These are phyloP conservation scores for Penicillium pancosmium DNA, from an alignment of 495 filamentous ascomycete species.

Conservation along the genomic window DNA sequence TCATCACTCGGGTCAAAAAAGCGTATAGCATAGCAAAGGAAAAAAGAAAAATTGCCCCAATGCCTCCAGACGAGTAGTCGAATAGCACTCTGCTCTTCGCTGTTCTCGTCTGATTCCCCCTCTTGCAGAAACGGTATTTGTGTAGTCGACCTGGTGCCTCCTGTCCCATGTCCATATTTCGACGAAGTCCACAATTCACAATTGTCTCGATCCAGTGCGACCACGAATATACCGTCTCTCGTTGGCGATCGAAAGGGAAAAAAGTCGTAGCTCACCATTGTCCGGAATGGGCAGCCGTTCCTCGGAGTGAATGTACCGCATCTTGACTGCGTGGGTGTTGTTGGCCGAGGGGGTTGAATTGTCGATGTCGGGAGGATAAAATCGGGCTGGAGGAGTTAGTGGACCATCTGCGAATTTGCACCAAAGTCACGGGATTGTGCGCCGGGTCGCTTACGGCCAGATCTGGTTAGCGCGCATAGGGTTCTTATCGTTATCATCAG, in stretches of 20 bases:
- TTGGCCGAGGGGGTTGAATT: slow-evolving; percentile 51
- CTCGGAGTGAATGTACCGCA: slow-evolving; percentile 97
- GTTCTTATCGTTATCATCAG: slow-evolving; percentile 36
- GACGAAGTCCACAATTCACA: not conserved
- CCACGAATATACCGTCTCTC: slow-evolving; percentile 14
- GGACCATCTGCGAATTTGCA: slow-evolving; percentile 46
- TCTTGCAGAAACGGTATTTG: slow-evolving; percentile 15
- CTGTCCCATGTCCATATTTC: too few species aligned
- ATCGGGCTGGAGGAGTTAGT: slow-evolving; percentile 46
- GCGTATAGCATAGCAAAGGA: slow-evolving; percentile 1
- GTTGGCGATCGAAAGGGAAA: slow-evolving; percentile 17
- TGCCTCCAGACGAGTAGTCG: too few species aligned
- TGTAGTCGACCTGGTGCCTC: slow-evolving; percentile 4
- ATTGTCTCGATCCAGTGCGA: slow-evolving; percentile 12
- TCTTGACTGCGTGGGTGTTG: slow-evolving; percentile 64
- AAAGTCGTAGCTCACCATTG: slow-evolving; percentile 73
- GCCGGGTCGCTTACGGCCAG: slow-evolving; percentile 45
- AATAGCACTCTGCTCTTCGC: too few species aligned
- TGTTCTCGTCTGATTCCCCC: slow-evolving; percentile 1
- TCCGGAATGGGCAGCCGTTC: slow-evolving; percentile 93
- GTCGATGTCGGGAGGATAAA: slow-evolving; percentile 54
- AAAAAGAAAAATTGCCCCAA: slow-evolving; percentile 4
- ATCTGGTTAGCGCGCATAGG: slow-evolving; percentile 51
- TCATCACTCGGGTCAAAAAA: slow-evolving; percentile 20
- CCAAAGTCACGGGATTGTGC: slow-evolving; percentile 48